Conservation (phyloP, 495 filamentous ascomycete species). For the Talaromyces borbonicus region DNA sequence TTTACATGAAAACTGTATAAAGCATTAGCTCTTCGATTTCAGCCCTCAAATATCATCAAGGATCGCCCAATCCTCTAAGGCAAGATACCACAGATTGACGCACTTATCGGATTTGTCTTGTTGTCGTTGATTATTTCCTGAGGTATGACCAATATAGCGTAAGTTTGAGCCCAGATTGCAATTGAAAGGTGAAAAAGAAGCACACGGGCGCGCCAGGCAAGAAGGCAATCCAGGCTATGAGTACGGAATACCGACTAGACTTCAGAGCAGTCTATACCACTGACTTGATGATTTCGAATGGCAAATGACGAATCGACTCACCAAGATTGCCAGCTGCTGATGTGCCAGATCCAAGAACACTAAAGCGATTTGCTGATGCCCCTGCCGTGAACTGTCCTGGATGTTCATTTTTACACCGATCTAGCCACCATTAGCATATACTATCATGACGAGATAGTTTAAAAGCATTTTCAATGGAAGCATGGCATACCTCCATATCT, state of each 20-base stretch:
- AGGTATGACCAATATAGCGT: not conserved
- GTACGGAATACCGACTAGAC: too few relatives aligned
- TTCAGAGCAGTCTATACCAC: too few relatives aligned
- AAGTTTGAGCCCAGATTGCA: not conserved
- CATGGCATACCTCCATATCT: constrained; percentile 55
- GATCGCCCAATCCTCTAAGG: too few relatives aligned
- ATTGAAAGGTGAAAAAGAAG: not conserved
- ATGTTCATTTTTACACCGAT: constrained; percentile 47
- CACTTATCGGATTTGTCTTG: constrained; percentile 5
- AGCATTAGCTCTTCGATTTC: not conserved
- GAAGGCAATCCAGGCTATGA: too few relatives aligned
- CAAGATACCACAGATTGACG: not conserved
- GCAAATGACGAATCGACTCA: constrained; percentile 14
- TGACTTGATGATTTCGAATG: too few relatives aligned
- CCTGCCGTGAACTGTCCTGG: constrained; percentile 24
- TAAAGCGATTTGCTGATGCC: constrained; percentile 33
- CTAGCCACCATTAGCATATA: constrained; percentile 18
- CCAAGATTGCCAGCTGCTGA: constrained; percentile 26
- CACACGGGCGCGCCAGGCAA: too few relatives aligned
- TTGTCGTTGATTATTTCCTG: constrained; percentile 3
- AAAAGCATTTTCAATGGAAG: not conserved
- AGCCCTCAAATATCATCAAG: too few relatives aligned
- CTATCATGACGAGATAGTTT: not conserved
- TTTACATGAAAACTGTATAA: constrained; percentile 38
- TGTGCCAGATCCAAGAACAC: constrained; percentile 21